These are phyloP conservation scores for Tylopilus sp. DNA, from an alignment of 1,284 basidiomycete species.

Conservation along the genomic window DNA sequence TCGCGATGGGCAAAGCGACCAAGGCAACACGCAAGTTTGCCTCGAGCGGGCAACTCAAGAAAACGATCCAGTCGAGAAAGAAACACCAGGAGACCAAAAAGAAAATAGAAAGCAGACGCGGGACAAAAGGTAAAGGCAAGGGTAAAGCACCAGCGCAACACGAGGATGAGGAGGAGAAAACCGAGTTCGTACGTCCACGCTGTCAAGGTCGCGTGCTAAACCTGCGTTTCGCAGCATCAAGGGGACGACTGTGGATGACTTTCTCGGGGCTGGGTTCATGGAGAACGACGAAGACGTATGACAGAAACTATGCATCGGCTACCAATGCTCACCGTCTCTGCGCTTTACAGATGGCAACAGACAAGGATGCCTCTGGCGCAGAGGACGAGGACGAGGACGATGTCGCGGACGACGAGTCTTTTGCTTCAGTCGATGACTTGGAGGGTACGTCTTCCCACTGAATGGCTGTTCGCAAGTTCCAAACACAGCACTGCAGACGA, in stretches of 20 bases:
- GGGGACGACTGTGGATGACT: constrained; percentile 74
- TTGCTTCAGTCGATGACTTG: constrained; percentile 71
- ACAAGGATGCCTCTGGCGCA: constrained; percentile 40
- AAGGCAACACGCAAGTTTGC: constrained; percentile 79
- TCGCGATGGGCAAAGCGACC: constrained; percentile 55
- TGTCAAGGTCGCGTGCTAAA: constrained; percentile 5
- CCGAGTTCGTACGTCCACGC: constrained; percentile 13
- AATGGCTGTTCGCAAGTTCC: background rate
- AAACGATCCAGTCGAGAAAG: constrained; percentile 73
- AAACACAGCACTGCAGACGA: constrained; percentile 45
- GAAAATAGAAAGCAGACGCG: constrained; percentile 60
- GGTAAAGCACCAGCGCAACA: constrained; percentile 35
- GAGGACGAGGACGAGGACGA: constrained; percentile 41
- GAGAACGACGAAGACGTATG: constrained; percentile 39
- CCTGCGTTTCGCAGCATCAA: constrained; percentile 39
- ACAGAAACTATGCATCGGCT: background rate
- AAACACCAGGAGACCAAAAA: constrained; percentile 73
- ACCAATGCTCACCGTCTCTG: constrained; percentile 9
- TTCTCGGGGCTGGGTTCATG: constrained; percentile 75
- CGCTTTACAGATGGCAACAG: constrained; percentile 36
- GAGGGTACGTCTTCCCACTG: constrained; percentile 46
- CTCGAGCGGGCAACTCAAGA: constrained; percentile 80
- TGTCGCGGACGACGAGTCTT: constrained; percentile 62
- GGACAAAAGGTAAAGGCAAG: constrained; percentile 42
- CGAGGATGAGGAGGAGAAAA: constrained; percentile 27